Conservation (phyloP, 176 grass and related monocot species). For the Thinopyrum elongatum region DNA sequence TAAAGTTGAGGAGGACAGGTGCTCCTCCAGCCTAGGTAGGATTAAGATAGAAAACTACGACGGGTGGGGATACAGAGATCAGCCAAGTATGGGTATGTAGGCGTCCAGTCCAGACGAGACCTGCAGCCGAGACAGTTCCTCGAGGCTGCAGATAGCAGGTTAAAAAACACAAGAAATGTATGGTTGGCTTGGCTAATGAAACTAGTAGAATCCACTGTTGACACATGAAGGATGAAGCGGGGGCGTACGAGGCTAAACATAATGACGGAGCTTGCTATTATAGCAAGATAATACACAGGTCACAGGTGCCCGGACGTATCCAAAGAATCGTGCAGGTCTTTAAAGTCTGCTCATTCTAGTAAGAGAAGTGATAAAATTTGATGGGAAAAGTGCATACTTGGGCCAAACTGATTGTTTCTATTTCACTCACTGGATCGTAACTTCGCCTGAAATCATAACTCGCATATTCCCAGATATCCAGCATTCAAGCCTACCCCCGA, state of each 20-base stretch:
- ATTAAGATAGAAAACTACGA: slow-evolving; percentile 12
- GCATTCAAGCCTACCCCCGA: neutral
- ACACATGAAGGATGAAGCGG: neutral
- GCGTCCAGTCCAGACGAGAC: slow-evolving; percentile 25
- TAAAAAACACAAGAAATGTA: slow-evolving; percentile 21
- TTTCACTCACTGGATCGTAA: neutral
- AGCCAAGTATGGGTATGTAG: slow-evolving; percentile 15
- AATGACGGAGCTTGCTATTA: neutral
- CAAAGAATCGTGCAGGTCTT: neutral
- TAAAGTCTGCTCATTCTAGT: neutral
- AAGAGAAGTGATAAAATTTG: neutral
- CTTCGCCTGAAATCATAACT: neutral
- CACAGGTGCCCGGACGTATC: neutral
- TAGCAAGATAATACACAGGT: slow-evolving; percentile 4
- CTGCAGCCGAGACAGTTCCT: slow-evolving; percentile 44
- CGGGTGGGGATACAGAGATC: slow-evolving; percentile 36
- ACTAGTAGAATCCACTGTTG: neutral
- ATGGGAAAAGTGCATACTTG: neutral
- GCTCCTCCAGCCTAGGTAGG: neutral
- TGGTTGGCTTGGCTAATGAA: slow-evolving; percentile 16
- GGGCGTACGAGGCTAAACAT: neutral
- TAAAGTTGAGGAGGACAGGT: slow-evolving; percentile 18
- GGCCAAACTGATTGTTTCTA: neutral
- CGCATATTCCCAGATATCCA: neutral
- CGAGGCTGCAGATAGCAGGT: slow-evolving; percentile 21